Evolutionary conservation across 495 filamentous ascomycete species (phyloP), one percentile per base, ranked within the genome.

Genomic region (Penicillium canariense): DNA sequence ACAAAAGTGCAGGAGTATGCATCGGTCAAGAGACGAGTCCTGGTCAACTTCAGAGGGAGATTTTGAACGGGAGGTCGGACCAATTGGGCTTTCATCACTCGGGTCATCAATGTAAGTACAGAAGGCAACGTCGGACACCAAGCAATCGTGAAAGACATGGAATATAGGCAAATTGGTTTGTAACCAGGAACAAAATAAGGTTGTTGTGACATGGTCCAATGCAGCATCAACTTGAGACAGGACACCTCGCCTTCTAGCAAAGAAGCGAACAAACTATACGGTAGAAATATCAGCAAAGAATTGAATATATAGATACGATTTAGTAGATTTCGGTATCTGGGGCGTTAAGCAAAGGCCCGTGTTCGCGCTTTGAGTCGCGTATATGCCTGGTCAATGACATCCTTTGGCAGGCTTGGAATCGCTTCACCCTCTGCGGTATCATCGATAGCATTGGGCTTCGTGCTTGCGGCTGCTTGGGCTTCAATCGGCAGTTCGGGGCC

Each of bases 311-410:
- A n/a, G 4, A 48, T 11, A 32, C 6, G 22, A 12, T 22, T 32
- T 6, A 31, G 12, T 8, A 22, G 32, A 20, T 32, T n/a, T 27
- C 18, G 23, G 22, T 26, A 14, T n/a, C 35, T 14, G 5, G 9
- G 9, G n/a, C 27, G 15, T 12, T 27, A 52, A 5, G 34, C 43
- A 45, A 56, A 58, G 26, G 51, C 34, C 12, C 44, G 53, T 12
- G 52, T 66, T 54, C 70, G 61, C 30, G 63, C 65, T 46, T 72
- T 70, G 17, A 76, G 35, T 20, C 72, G 68, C 9, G 62, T 61
- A 48, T 79, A 64, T 26, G 84, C 83, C 35, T 75, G 68, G 32
- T 85, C 81, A 18, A 87, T 69, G 10, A 84, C 71, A 12, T 76
- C 70, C 59, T 77, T 79, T 11, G 77, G 79, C 12, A 87, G 53